phyloP scores from a whole-genome alignment of 2,329 filamentous ascomycete species.

The Curvularia sp. region DNA sequence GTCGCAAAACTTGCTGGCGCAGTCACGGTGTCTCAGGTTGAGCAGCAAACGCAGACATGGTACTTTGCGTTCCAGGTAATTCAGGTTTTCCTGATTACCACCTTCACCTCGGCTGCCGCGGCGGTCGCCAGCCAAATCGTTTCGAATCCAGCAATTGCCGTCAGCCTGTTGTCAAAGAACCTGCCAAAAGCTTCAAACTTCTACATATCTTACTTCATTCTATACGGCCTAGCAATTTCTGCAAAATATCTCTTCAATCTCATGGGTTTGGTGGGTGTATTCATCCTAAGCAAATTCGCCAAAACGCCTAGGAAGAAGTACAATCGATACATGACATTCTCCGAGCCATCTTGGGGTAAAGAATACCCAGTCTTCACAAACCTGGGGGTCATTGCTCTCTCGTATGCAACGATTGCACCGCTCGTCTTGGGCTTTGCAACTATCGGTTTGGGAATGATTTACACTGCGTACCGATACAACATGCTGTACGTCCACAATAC shows the following conservation, averaged over 20 bases:
- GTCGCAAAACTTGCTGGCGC: slow-evolving; percentile 47
- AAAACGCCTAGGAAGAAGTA: slow-evolving; percentile 55
- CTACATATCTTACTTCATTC: slow-evolving; percentile 92
- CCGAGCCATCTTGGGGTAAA: slow-evolving; percentile 54
- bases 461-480: slow-evolving; percentile 58
- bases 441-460: slow-evolving; percentile 55
- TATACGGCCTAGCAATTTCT: slow-evolving; percentile 69
- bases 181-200: slow-evolving; percentile 90
- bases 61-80: slow-evolving; percentile 93
- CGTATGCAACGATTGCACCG: slow-evolving; percentile 58
- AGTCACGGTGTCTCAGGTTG: slow-evolving; percentile 54
- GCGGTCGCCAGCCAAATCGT: slow-evolving; percentile 63
- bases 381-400: slow-evolving; percentile 54
- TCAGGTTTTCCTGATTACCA: slow-evolving; percentile 90
- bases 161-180: slow-evolving; percentile 71
- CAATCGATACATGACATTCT: slow-evolving; percentile 44
- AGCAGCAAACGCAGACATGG: slow-evolving; percentile 83
- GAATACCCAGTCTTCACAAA: slow-evolving; percentile 58
- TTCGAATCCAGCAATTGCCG: slow-evolving; percentile 65
- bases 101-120: slow-evolving; percentile 79
- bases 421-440: slow-evolving; percentile 56
- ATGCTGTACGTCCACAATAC: slow-evolving; percentile 59
- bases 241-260: slow-evolving; percentile 70
- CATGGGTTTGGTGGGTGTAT: slow-evolving; percentile 80
- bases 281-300: slow-evolving; percentile 72